These are phyloP conservation scores for Avicennia marina DNA, from an alignment of 257 asterid genomes.

Conservation along the genomic window DNA sequence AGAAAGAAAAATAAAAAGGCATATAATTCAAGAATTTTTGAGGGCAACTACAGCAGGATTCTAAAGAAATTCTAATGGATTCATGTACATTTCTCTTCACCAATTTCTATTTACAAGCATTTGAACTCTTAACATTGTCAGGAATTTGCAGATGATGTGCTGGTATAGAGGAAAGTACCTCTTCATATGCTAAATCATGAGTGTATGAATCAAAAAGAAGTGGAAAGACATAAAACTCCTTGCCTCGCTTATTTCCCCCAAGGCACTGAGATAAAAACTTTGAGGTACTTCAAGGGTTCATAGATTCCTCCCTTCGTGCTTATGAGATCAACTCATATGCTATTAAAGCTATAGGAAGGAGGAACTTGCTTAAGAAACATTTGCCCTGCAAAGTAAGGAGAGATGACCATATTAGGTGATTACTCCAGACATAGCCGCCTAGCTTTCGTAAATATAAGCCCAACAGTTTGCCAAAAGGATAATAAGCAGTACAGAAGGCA, in stretches of 20 bases:
- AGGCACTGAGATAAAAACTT: slow-evolving; percentile 10
- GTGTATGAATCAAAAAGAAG: neutral
- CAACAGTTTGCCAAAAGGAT: no score
- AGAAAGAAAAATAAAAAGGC: no score
- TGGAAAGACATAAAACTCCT: neutral
- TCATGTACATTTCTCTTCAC: no score
- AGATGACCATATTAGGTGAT: slow-evolving; percentile 6
- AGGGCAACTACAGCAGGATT: no score
- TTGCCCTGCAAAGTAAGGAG: slow-evolving; percentile 37
- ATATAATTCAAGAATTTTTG: no score
- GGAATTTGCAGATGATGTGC: neutral
- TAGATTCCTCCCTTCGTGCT: slow-evolving; percentile 18
- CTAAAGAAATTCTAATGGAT: no score
- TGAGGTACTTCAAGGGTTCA: slow-evolving; percentile 9
- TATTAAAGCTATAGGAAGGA: slow-evolving; percentile 24
- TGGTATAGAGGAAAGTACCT: neutral
- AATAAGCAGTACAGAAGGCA: neutral
- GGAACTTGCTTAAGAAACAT: slow-evolving; percentile 13
- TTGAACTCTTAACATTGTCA: neutral
- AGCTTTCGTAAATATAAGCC: no score
- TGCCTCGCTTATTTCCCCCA: slow-evolving; percentile 22
- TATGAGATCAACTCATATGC: slow-evolving; percentile 5
- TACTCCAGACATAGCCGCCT: no score
- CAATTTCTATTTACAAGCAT: no score
- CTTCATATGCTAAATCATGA: neutral